Evolutionary conservation across 2,329 filamentous ascomycete genomes (phyloP).

Genomic region (Curvularia eragrostidis): DNA sequence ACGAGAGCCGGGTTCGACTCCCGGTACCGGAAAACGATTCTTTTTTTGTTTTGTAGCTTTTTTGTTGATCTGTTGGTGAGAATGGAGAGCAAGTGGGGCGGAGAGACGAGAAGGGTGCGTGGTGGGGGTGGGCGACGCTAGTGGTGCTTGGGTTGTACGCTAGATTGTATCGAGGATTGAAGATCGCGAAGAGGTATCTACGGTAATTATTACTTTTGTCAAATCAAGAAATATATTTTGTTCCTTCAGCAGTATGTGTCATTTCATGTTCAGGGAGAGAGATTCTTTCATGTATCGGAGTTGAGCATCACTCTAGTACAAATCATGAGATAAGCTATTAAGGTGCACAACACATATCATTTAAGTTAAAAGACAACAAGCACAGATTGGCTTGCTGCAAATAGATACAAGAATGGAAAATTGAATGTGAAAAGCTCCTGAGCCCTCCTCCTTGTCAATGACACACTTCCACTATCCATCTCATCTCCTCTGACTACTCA

Average conservation of each 20-base stretch:
- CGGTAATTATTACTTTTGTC: too few species aligned
- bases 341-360: slow-evolving; percentile 17
- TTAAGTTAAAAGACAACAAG: slow-evolving; percentile 7
- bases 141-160: not conserved
- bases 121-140: not conserved
- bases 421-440: slow-evolving; percentile 1
- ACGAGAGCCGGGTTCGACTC: not conserved
- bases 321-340: not conserved
- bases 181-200: too few species aligned
- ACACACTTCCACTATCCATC: not conserved
- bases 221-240: too few species aligned
- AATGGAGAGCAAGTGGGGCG: not conserved
- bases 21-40: not conserved
- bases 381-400: not conserved
- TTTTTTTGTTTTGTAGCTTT: not conserved
- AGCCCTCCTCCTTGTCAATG: not conserved
- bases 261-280: too few species aligned
- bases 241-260: too few species aligned
- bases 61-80: not conserved
- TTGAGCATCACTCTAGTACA: not conserved
- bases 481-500: not conserved
- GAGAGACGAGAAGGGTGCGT: not conserved
- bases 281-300: too few species aligned
- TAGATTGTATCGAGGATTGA: too few species aligned
- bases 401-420: slow-evolving; percentile 28